These are phyloP conservation scores for Blastobotrys muscicola DNA, from an alignment of 805 yeast species.

Conservation along the genomic window DNA sequence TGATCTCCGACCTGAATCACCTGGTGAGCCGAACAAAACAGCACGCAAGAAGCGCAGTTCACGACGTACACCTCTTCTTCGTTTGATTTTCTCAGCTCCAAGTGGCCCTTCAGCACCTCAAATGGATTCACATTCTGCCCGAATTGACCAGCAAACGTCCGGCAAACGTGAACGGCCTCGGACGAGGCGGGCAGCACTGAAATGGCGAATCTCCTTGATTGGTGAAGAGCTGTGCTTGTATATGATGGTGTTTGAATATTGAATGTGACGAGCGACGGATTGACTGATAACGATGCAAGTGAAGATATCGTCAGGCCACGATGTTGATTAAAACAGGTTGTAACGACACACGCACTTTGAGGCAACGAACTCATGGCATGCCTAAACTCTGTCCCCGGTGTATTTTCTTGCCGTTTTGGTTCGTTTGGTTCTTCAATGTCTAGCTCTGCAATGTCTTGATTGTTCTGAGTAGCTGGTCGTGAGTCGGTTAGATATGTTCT, in stretches of 20 bases:
- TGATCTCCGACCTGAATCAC: constrained; percentile 59
- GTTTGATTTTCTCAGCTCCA: constrained; percentile 12
- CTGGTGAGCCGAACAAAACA: constrained; percentile 21
- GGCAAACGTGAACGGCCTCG: constrained; percentile 48
- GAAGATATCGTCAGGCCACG: constrained; percentile 80
- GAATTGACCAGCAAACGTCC: constrained; percentile 52
- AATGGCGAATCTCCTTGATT: constrained; percentile 52
- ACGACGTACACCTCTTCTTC: constrained; percentile 5
- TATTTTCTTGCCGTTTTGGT: constrained; percentile 21
- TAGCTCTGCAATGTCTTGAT: neutral
- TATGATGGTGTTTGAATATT: constrained; percentile 80
- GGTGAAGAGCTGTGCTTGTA: constrained; percentile 60
- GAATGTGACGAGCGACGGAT: constrained; percentile 64
- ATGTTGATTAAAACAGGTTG: constrained; percentile 29
- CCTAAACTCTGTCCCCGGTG: constrained; percentile 39
- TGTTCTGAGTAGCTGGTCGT: neutral
- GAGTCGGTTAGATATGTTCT: too few species aligned
- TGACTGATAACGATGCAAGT: constrained; percentile 68
- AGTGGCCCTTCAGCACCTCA: constrained; percentile 19
- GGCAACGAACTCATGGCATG: constrained; percentile 53
- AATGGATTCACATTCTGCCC: constrained; percentile 30
- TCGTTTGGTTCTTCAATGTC: neutral
- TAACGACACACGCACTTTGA: constrained; percentile 31
- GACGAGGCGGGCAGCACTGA: constrained; percentile 61
- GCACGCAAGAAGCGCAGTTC: constrained; percentile 17